Conservation (phyloP, 345 rosid genomes). For the Rhodamnia rubescens region DNA sequence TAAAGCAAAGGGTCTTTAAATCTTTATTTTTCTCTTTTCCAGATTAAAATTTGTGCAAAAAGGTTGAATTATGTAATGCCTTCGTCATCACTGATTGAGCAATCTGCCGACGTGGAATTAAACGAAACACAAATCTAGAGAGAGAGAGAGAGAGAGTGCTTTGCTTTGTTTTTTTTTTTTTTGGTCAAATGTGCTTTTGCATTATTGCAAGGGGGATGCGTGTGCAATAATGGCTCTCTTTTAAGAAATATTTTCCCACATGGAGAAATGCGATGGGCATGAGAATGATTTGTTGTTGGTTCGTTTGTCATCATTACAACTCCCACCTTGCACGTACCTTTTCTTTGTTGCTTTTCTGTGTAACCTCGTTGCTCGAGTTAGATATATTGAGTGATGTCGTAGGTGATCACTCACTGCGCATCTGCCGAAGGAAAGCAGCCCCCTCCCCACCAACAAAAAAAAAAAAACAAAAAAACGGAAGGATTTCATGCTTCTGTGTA, state of each 20-base stretch:
- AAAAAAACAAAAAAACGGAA: no score
- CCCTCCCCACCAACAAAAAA: no score
- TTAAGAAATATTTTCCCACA: background rate
- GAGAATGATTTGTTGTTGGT: background rate
- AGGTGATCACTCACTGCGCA: background rate
- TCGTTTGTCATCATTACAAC: background rate
- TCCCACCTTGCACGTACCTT: background rate
- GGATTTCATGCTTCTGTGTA: no score
- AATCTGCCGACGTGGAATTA: no score
- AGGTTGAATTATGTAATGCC: no score
- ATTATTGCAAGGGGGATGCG: background rate
- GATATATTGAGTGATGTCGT: background rate
- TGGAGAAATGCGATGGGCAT: background rate
- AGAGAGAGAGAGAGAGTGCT: no score
- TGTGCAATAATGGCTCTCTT: background rate
- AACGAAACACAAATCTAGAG: no score
- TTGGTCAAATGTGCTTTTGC: background rate
- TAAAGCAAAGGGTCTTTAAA: background rate
- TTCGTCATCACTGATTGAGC: no score
- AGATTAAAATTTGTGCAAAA: no score
- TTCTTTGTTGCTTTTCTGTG: background rate
- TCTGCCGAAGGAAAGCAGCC: no score
- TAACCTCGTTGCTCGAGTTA: background rate
- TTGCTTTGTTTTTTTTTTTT: no score
- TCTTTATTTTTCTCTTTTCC: background rate